A percentile compares a stretch with the other conserved stretches of the same genome.
Conservation (phyloP, 306 rosid genomes). For the Dalbergia cochinchinensis region DNA sequence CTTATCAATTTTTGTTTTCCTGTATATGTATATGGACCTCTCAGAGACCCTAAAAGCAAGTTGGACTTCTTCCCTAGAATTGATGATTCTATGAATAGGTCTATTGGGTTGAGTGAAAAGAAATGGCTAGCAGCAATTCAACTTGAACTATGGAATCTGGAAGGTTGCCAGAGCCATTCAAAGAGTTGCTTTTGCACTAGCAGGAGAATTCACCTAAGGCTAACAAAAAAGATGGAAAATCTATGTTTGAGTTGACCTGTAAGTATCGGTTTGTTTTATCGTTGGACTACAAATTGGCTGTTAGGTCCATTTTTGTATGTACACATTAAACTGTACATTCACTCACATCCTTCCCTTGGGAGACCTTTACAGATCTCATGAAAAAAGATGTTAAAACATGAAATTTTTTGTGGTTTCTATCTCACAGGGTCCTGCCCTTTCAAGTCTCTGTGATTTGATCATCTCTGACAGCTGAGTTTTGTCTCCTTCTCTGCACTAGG, state of each 20-base stretch:
- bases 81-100: conserved; percentile 57
- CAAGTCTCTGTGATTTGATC: too few relatives aligned
- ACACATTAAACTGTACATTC: not conserved
- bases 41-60: conserved; percentile 53
- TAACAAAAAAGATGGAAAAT: conserved; percentile 6
- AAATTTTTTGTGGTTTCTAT: too few relatives aligned
- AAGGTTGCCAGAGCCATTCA: conserved; percentile 67
- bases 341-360: not conserved
- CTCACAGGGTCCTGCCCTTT: too few relatives aligned
- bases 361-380: too few relatives aligned
- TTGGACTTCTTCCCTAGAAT: conserved; percentile 68
- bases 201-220: conserved; percentile 57
- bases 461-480: too few relatives aligned
- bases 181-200: conserved; percentile 54
- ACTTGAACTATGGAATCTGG: conserved; percentile 62
- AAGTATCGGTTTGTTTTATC: not conserved
- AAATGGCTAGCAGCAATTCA: conserved; percentile 49
- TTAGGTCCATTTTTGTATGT: not conserved
- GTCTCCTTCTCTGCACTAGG: too few relatives aligned
- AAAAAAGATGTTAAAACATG: too few relatives aligned
- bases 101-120: conserved; percentile 30
- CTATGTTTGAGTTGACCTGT: too few relatives aligned
- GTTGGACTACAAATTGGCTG: not conserved
- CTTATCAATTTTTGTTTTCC: not conserved
- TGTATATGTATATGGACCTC: conserved; percentile 65